A percentile compares a stretch with the other conserved stretches of the same genome.
Conservation (phyloP, 2,329 filamentous ascomycete genomes). For the Zymoseptoria ardabiliae region DNA sequence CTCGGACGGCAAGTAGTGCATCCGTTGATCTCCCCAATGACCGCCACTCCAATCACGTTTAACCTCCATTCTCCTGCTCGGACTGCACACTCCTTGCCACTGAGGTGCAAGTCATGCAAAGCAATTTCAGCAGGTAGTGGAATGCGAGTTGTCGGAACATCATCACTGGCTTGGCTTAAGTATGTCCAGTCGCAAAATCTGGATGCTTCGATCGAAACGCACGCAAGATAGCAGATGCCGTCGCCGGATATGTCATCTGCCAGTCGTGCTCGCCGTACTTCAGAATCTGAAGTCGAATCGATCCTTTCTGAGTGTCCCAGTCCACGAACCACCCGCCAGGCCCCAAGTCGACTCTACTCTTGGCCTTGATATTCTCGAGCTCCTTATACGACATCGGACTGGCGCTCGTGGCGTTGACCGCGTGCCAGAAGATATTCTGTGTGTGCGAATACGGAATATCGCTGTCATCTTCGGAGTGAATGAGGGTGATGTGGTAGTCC, state of each 20-base stretch:
- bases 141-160: too few species aligned
- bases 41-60: too few species aligned
- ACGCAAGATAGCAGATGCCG: neutral
- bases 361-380: conserved; percentile 39
- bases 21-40: too few species aligned
- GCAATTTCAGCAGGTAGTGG: too few species aligned
- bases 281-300: conserved; percentile 48
- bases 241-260: neutral
- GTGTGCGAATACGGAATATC: conserved; percentile 47
- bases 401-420: conserved; percentile 43
- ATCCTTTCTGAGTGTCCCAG: conserved; percentile 40
- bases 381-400: conserved; percentile 37
- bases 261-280: conserved; percentile 50
- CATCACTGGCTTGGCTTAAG: too few species aligned
- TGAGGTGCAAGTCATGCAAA: too few species aligned
- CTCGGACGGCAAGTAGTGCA: too few species aligned
- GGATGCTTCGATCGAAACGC: too few species aligned
- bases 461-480: conserved; percentile 48
- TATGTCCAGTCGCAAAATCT: too few species aligned
- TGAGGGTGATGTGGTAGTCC: conserved; percentile 42
- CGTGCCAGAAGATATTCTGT: conserved; percentile 47
- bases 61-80: too few species aligned
- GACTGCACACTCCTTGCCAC: too few species aligned
- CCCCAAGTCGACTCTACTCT: conserved; percentile 36
- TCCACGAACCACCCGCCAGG: conserved; percentile 46